Evolutionary conservation across 805 yeast genomes (phyloP).

Genomic region (Ogataea parapolymorpha): DNA sequence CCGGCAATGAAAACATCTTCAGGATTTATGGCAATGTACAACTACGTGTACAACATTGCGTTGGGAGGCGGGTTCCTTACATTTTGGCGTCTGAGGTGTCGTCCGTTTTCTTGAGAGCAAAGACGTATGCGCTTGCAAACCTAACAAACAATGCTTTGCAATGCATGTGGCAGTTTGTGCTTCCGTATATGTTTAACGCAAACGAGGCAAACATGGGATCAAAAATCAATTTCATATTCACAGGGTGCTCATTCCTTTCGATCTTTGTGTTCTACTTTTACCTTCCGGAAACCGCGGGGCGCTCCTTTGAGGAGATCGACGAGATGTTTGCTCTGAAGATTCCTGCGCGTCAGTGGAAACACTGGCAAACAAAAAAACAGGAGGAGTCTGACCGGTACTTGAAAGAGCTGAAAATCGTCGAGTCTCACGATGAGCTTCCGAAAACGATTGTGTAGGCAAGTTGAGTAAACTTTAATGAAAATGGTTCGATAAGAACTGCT

Average conservation of each 20-base stretch:
- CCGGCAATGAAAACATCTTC: slow-evolving; percentile 32
- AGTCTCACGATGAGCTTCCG: not conserved
- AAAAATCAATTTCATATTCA: slow-evolving; percentile 25
- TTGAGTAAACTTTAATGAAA: no score
- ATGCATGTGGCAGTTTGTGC: slow-evolving; percentile 12
- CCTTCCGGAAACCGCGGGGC: slow-evolving; percentile 38
- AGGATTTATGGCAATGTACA: slow-evolving; percentile 19
- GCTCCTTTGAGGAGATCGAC: slow-evolving; percentile 38
- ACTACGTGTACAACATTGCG: slow-evolving; percentile 7
- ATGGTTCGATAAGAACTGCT: no score
- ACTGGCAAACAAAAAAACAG: slow-evolving; percentile 5
- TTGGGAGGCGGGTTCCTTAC: slow-evolving; percentile 32
- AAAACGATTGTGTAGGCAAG: not conserved
- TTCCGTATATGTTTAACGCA: slow-evolving; percentile 25
- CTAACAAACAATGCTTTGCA: slow-evolving; percentile 8
- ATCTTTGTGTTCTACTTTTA: slow-evolving; percentile 31
- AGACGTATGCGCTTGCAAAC: slow-evolving; percentile 18
- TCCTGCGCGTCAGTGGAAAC: slow-evolving; percentile 38
- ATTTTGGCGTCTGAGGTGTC: slow-evolving; percentile 14
- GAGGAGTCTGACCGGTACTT: not conserved
- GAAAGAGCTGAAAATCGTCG: not conserved
- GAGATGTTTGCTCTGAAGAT: slow-evolving; percentile 32
- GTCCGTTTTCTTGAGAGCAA: slow-evolving; percentile 16
- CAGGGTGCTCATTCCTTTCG: slow-evolving; percentile 12
- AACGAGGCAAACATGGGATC: slow-evolving; percentile 13